These are phyloP conservation scores for Fusarium brevicatenulatum DNA, from an alignment of 2,329 filamentous ascomycete genomes.

Conservation along the genomic window DNA sequence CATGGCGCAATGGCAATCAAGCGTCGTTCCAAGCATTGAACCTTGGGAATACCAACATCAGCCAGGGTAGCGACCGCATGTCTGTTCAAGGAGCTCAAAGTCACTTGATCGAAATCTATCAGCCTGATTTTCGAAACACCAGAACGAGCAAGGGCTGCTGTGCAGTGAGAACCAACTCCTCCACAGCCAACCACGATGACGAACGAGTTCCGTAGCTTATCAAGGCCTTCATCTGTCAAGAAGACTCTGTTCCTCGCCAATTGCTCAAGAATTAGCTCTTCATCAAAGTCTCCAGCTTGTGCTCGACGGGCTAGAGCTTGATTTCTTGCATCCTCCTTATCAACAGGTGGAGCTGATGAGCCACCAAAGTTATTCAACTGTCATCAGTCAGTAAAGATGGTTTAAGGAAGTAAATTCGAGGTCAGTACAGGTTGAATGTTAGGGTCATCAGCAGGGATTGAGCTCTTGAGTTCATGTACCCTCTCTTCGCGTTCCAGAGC, in stretches of 20 bases:
- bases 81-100: slow-evolving; percentile 91
- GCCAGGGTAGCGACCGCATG: slow-evolving; percentile 94
- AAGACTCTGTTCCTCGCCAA: slow-evolving; percentile 93
- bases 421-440: slow-evolving; percentile 36
- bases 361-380: slow-evolving; percentile 72
- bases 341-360: slow-evolving; percentile 57
- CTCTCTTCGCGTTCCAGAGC: slow-evolving; percentile 65
- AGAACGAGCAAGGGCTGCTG: slow-evolving; percentile 85
- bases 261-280: slow-evolving; percentile 92
- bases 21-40: slow-evolving; percentile 81
- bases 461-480: slow-evolving; percentile 67
- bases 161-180: slow-evolving; percentile 93
- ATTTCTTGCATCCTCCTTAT: slow-evolving; percentile 71
- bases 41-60: slow-evolving; percentile 93
- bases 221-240: slow-evolving; percentile 81
- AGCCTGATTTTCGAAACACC: slow-evolving; percentile 89
- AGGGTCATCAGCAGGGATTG: slow-evolving; percentile 58
- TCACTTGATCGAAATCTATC: slow-evolving; percentile 98
- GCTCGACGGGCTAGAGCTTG: slow-evolving; percentile 68
- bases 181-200: slow-evolving; percentile 92
- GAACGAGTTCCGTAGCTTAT: slow-evolving; percentile 81
- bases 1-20: slow-evolving; percentile 90
- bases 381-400: slow-evolving; percentile 25
- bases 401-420: neutral
- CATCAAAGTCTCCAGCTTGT: slow-evolving; percentile 71